Evolutionary conservation across 1,284 basidiomycete genomes (phyloP).

Genomic region (Fereydounia khargensis): DNA sequence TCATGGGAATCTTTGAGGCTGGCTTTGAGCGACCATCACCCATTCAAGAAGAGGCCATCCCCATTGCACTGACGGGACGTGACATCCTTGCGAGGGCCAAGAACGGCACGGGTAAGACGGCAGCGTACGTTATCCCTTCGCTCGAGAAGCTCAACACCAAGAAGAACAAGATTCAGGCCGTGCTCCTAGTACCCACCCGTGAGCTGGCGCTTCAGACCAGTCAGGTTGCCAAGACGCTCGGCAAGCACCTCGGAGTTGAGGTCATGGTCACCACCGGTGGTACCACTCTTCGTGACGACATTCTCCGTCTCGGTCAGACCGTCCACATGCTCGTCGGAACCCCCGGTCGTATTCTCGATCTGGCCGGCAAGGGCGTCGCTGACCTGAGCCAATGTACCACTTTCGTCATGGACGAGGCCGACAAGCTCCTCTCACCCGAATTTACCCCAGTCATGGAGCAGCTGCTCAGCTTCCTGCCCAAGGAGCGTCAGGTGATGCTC

Average conservation of each 20-base stretch:
- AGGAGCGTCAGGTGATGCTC: constrained; percentile 92
- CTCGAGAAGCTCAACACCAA: constrained; percentile 86
- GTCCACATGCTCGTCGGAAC: constrained; percentile 97
- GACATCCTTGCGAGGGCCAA: constrained; percentile 70
- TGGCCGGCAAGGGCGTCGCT: constrained; percentile 88
- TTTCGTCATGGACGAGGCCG: constrained; percentile 84
- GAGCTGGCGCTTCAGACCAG: constrained; percentile 68
- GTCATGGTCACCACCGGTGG: constrained; percentile 99
- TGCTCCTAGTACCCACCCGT: constrained; percentile 56
- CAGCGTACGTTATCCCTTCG: constrained; percentile 95
- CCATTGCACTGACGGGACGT: constrained; percentile 66
- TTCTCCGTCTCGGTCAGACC: constrained; percentile 75
- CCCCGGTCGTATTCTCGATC: constrained; percentile 90
- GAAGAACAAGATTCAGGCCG: constrained; percentile 80
- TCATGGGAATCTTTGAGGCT: constrained; percentile 58
- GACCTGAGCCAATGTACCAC: constrained; percentile 91
- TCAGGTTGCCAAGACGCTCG: constrained; percentile 94
- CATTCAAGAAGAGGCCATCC: constrained; percentile 86
- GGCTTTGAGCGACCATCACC: constrained; percentile 89
- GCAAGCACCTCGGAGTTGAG: constrained; percentile 90
- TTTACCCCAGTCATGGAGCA: constrained; percentile 99
- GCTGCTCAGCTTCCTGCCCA: constrained; percentile 78
- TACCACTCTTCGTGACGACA: constrained; percentile 96
- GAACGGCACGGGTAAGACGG: constrained; percentile 70
- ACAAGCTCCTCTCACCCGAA: constrained; percentile 94